Percentiles rank a stretch among this genome's conserved stretches.
These are phyloP conservation scores for Didymella sp. DNA, from an alignment of 2,329 filamentous ascomycete species.

Conservation along the genomic window DNA sequence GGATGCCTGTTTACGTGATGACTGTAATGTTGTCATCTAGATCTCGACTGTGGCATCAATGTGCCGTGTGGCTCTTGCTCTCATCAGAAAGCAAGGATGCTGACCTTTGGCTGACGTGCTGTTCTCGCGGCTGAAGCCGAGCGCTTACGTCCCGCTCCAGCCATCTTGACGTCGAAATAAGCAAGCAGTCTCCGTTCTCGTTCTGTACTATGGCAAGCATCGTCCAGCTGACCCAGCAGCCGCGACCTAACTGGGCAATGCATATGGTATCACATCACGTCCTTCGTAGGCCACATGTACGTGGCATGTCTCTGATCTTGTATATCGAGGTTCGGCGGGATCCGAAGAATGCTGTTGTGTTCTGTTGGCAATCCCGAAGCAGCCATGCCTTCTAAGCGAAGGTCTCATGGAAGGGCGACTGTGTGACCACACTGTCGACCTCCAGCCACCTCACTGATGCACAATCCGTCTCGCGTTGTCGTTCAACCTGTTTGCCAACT, in stretches of 20 bases:
- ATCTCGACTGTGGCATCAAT: neutral
- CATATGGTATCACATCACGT: constrained; percentile 12
- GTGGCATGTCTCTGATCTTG: constrained; percentile 17
- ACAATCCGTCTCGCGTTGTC: constrained; percentile 7
- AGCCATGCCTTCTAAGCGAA: constrained; percentile 3
- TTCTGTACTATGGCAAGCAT: neutral
- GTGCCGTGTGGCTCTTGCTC: neutral
- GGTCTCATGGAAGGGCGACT: neutral
- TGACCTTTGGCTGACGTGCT: neutral
- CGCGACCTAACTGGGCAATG: neutral
- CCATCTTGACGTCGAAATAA: constrained; percentile 4
- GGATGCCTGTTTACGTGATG: neutral
- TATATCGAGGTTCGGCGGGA: constrained; percentile 13
- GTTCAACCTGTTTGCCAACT: constrained; percentile 6
- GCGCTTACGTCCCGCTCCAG: constrained; percentile 8
- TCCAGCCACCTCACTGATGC: constrained; percentile 4
- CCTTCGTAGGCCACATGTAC: constrained; percentile 9
- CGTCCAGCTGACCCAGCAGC: constrained; percentile 12
- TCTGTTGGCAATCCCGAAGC: constrained; percentile 2
- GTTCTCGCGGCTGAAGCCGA: neutral
- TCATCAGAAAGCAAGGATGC: neutral
- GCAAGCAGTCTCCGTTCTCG: constrained; percentile 2
- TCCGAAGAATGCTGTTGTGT: constrained; percentile 14
- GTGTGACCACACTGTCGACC: constrained; percentile 3
- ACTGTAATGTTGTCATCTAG: neutral